Conservation (phyloP, 108 stramenopile species). For the Skeletonema tropicum region DNA sequence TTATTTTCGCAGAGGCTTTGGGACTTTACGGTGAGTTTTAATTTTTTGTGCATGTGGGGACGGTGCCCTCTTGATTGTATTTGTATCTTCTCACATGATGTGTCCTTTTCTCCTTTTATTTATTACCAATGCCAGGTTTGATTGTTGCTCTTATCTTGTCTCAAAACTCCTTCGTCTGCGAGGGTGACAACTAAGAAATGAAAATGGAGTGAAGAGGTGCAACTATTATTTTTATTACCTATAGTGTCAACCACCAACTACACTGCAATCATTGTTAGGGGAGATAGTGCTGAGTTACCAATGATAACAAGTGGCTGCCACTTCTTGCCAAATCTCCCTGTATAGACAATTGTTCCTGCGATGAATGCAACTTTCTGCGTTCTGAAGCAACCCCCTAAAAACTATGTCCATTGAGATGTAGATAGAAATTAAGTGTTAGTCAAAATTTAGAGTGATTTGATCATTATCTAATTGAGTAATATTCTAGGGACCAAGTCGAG, state of each 20-base stretch:
- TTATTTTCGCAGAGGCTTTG: conserved; percentile 88
- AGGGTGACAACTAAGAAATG: conserved; percentile 69
- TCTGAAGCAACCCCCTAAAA: background rate
- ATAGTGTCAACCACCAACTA: background rate
- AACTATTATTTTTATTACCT: background rate
- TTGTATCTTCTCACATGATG: too few species aligned
- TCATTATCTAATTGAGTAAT: background rate
- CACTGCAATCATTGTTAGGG: background rate
- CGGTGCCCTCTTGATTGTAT: too few species aligned
- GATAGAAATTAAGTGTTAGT: conserved; percentile 8
- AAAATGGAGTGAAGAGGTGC: background rate
- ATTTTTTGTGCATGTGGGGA: too few species aligned
- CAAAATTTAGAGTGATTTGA: background rate
- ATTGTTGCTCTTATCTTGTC: conserved; percentile 68
- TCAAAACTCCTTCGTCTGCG: conserved; percentile 71
- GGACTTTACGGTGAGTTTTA: conserved; percentile 63
- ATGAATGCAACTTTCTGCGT: background rate
- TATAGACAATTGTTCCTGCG: background rate
- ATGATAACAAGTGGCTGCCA: background rate
- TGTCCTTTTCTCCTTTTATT: too few species aligned
- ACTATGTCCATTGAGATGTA: background rate
- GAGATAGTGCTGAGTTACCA: background rate
- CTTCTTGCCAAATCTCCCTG: background rate
- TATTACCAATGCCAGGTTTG: conserved; percentile 48
- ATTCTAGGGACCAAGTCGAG: background rate